Evolutionary conservation across 2,329 filamentous ascomycete species (phyloP).

Genomic region (Epichloe uncinata): DNA sequence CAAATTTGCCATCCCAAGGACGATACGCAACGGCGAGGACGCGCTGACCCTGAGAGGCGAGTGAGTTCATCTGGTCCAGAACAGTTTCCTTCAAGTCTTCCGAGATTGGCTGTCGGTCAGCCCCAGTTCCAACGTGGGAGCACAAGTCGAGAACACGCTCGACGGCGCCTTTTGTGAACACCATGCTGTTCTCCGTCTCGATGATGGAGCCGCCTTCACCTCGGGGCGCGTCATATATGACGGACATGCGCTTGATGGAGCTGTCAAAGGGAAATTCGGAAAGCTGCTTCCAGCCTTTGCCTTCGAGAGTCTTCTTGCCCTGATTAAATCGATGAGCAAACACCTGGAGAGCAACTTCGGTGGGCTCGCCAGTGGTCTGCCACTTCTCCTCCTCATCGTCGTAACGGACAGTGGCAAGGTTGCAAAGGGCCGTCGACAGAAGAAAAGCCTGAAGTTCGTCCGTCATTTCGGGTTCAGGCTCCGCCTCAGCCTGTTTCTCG

Average conservation of each 20-base stretch:
- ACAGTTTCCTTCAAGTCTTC: slow-evolving; percentile 36
- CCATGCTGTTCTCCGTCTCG: slow-evolving; percentile 31
- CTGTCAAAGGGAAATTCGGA: slow-evolving; percentile 72
- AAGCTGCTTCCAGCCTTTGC: slow-evolving; percentile 45
- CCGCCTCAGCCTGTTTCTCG: slow-evolving; percentile 15
- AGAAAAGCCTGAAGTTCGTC: slow-evolving; percentile 38
- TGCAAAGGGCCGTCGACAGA: slow-evolving; percentile 48
- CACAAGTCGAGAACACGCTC: slow-evolving; percentile 48
- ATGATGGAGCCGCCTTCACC: slow-evolving; percentile 25
- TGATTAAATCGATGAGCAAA: slow-evolving; percentile 55
- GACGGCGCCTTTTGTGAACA: slow-evolving; percentile 49
- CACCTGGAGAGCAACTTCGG: slow-evolving; percentile 65
- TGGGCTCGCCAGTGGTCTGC: slow-evolving; percentile 58
- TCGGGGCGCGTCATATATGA: slow-evolving; percentile 46
- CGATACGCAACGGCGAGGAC: slow-evolving; percentile 60
- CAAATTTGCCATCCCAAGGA: slow-evolving; percentile 38
- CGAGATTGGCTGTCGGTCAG: slow-evolving; percentile 31
- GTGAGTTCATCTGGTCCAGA: slow-evolving; percentile 39
- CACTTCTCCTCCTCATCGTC: slow-evolving; percentile 43
- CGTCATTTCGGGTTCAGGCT: slow-evolving; percentile 31
- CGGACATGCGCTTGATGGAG: slow-evolving; percentile 67
- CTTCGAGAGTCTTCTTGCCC: slow-evolving; percentile 40
- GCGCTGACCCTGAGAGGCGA: slow-evolving; percentile 56
- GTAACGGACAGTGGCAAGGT: slow-evolving; percentile 45
- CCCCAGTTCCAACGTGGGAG: slow-evolving; percentile 30